Evolutionary conservation across 805 yeast species (phyloP), one percentile per base, ranked within the genome.

Genomic region (Yarrowia keelungensis): DNA sequence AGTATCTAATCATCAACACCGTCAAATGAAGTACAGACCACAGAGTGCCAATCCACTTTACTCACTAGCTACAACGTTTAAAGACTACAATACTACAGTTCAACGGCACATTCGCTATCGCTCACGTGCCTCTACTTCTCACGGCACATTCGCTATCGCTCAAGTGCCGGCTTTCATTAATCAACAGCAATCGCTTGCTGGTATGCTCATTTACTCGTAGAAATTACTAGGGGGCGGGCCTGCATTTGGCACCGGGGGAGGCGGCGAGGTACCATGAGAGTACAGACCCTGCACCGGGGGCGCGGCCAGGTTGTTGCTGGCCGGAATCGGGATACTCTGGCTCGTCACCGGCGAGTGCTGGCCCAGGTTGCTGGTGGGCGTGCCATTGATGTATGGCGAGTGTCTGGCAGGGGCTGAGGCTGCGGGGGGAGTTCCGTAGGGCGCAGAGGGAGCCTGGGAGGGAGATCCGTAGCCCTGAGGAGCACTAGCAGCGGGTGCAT

Each of bases 371-470:
- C 41, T 32, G 14, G 65, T 58, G 46, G 65, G 65, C 36, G 65
- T 58, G 65, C 65, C 65, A 14, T 58, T 58, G 65, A 58, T 42
- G 65, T 58, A 58, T 12, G 65, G 65, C 32, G 65, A 58, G 41
- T 58, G 65, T 58, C 65, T 43, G 50, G 41, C 43, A 35, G 58
- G 64, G 3, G 64, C 64, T 0, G 53, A 46, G 36, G 51, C 51
- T 3, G 46, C 22, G n/a, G 61, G 41, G 8, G 59, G 36, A 5
- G 61, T n/a, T 14, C 61, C 61, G 16, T 38, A 22, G n/a, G 62
- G 62, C 0, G 26, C 64, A 14, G 43, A 58, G 15, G 64, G 64
- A 19, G 36, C 11, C 8, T n/a, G 47, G 1, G 36, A 32, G 26
- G 16, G 53, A 26, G 35, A 36, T 47, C 35, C 53, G n/a, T 39